These are phyloP conservation scores for Eucalyptus albens DNA, from an alignment of 345 rosid species.

Conservation along the genomic window DNA sequence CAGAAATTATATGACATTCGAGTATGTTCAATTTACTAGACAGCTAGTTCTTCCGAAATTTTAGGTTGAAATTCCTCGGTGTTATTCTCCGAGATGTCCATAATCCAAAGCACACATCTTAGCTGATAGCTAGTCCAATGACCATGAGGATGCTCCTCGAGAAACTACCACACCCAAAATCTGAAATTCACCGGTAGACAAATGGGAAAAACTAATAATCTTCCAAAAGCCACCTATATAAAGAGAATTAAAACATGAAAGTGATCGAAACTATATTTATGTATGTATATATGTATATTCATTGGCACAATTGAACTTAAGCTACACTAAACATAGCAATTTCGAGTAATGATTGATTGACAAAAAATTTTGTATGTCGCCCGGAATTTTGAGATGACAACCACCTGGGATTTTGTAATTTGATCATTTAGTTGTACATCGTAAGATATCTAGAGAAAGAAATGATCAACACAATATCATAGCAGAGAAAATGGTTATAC, in stretches of 20 bases:
- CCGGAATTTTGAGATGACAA: background rate
- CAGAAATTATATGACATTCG: background rate
- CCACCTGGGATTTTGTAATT: background rate
- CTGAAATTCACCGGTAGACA: background rate
- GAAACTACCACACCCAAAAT: background rate
- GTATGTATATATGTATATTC: background rate
- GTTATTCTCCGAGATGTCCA: background rate
- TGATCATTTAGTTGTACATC: background rate
- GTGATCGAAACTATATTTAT: background rate
- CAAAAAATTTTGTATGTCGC: background rate
- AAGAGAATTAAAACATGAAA: background rate
- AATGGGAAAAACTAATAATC: background rate
- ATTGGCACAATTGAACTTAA: background rate
- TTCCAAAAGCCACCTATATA: background rate
- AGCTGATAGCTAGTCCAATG: background rate
- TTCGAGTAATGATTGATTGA: background rate
- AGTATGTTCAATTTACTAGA: background rate
- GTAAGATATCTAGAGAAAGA: background rate
- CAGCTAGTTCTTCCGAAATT: background rate
- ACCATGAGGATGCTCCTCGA: background rate
- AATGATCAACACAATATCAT: background rate
- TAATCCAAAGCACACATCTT: background rate
- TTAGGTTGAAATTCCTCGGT: background rate
- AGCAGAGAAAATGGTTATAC: background rate
- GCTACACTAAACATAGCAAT: background rate